Conservation (phyloP, 208 protist genomes). For the Trypanosoma cruzi region DNA sequence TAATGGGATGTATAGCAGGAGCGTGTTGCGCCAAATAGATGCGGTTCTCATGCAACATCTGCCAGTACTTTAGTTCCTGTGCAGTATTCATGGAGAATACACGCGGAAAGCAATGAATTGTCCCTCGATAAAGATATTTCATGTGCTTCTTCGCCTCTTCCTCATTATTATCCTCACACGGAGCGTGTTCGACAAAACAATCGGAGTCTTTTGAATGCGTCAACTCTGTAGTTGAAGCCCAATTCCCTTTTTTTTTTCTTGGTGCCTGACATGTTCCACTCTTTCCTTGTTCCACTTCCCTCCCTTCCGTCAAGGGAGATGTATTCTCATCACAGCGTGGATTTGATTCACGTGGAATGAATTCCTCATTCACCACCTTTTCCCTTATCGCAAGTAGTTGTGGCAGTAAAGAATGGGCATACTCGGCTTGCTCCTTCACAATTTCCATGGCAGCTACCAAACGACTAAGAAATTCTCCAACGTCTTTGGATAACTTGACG, state of each 20-base stretch:
- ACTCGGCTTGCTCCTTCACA: constrained; percentile 43
- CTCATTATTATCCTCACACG: neutral
- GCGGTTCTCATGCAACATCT: constrained; percentile 50
- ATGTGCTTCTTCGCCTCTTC: constrained; percentile 26
- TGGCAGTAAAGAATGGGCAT: constrained; percentile 33
- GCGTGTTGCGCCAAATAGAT: constrained; percentile 66
- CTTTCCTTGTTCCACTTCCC: constrained; percentile 2
- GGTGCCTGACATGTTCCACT: neutral
- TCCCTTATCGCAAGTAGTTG: constrained; percentile 55
- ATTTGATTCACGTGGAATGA: constrained; percentile 41
- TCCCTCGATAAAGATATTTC: constrained; percentile 64
- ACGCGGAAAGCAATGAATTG: constrained; percentile 70
- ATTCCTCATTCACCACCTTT: constrained; percentile 63
- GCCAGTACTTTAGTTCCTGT: constrained; percentile 63
- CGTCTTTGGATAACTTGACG: constrained; percentile 50
- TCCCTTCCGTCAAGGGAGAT: neutral
- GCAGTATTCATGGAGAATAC: constrained; percentile 69
- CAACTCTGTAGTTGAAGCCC: neutral
- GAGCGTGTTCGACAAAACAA: neutral
- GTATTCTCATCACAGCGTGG: too few species aligned
- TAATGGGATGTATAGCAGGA: constrained; percentile 61
- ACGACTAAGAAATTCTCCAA: constrained; percentile 48
- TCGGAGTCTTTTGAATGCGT: neutral
- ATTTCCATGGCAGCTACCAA: constrained; percentile 44
- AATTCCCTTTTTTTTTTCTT: neutral